phyloP scores from a whole-genome alignment of 768 basidiomycete species.

The Russula vinacea region DNA sequence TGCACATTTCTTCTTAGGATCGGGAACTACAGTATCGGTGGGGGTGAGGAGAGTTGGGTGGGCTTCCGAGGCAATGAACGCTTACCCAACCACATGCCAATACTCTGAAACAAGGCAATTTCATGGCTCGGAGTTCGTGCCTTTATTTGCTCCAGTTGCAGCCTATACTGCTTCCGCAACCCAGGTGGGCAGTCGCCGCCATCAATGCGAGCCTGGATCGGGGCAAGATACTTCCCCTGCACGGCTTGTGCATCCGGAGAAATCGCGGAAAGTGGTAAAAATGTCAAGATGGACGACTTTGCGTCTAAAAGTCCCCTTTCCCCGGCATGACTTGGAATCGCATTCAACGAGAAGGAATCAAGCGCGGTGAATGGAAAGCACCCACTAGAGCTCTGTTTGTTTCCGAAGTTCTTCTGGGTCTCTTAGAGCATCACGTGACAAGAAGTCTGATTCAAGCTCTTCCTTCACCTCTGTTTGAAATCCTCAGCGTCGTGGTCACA shows the following conservation, averaged over 20 bases:
- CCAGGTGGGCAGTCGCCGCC: slow-evolving; percentile 12
- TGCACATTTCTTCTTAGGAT: slow-evolving; percentile 17
- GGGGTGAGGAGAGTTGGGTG: neutral
- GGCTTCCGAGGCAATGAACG: neutral
- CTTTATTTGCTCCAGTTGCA: slow-evolving; percentile 22
- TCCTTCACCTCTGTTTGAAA: slow-evolving; percentile 21
- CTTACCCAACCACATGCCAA: slow-evolving; percentile 6
- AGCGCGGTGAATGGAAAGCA: neutral
- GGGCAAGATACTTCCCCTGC: slow-evolving; percentile 18
- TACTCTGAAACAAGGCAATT: neutral
- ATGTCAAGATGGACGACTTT: slow-evolving; percentile 5
- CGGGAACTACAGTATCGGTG: slow-evolving; percentile 10
- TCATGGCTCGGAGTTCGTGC: slow-evolving; percentile 18
- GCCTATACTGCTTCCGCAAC: slow-evolving; percentile 22
- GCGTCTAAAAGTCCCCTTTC: slow-evolving; percentile 5
- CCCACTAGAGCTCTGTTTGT: slow-evolving; percentile 26
- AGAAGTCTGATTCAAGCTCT: slow-evolving; percentile 13
- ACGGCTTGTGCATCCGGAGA: slow-evolving; percentile 10
- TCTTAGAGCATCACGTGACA: slow-evolving; percentile 18
- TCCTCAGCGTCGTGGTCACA: neutral
- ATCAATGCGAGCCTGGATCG: slow-evolving; percentile 12
- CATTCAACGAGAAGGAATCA: neutral
- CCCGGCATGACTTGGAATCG: neutral
- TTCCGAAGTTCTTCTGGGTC: slow-evolving; percentile 14
- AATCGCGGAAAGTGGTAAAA: slow-evolving; percentile 14